Conservation (phyloP, 2,329 filamentous ascomycete species). For the Cordyceps tenuipes region DNA sequence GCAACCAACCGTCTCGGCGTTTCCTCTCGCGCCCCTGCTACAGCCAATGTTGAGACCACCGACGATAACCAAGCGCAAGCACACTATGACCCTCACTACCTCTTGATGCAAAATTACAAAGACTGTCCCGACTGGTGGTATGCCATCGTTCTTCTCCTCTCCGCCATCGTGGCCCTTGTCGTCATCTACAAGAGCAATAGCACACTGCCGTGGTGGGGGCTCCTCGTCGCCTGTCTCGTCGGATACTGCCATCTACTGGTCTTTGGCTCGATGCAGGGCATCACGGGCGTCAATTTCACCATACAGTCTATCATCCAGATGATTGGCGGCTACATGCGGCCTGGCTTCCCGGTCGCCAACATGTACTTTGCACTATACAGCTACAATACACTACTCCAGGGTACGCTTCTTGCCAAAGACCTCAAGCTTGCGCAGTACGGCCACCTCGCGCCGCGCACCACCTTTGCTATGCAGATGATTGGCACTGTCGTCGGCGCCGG, state of each 20-base stretch:
- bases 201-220: constrained; percentile 30
- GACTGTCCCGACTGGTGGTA: constrained; percentile 37
- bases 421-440: constrained; percentile 27
- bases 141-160: constrained; percentile 24
- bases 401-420: constrained; percentile 21
- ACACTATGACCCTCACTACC: constrained; percentile 32
- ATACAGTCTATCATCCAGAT: constrained; percentile 35
- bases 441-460: constrained; percentile 14
- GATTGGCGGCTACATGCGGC: constrained; percentile 39
- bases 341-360: constrained; percentile 30
- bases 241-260: constrained; percentile 29
- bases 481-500: constrained; percentile 33
- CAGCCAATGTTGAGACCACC: background rate
- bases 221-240: constrained; percentile 29
- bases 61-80: constrained; percentile 14
- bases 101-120: constrained; percentile 31
- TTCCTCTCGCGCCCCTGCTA: background rate
- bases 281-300: constrained; percentile 32
- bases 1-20: background rate
- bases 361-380: constrained; percentile 35
- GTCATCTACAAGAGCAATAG: constrained; percentile 25
- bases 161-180: constrained; percentile 28
- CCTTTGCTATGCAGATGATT: constrained; percentile 27
- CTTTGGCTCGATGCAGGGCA: constrained; percentile 29
- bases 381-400: constrained; percentile 26